phyloP scores from a whole-genome alignment of 768 basidiomycete species.

The Leccinum olivaceopallidum region DNA sequence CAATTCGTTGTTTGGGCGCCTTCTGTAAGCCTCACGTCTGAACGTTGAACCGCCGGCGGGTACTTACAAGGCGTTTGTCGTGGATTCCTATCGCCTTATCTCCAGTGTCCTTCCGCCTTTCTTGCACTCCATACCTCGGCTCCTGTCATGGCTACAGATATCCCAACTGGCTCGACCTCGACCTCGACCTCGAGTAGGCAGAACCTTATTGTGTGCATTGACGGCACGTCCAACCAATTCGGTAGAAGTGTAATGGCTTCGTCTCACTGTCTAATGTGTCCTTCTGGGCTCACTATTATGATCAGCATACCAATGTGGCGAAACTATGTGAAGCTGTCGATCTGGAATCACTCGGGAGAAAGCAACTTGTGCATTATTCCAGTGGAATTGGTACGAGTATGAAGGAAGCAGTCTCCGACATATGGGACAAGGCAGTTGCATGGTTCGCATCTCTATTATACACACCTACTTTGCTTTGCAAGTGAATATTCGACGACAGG shows the following conservation, averaged over 20 bases:
- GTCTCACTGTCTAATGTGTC: background rate
- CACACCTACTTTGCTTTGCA: background rate
- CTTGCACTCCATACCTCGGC: too few relatives aligned
- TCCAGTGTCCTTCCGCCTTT: too few relatives aligned
- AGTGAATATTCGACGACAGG: background rate
- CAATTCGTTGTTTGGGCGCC: too few relatives aligned
- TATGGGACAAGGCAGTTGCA: conserved; percentile 5
- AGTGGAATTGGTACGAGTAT: conserved; percentile 36
- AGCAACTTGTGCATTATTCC: conserved; percentile 34
- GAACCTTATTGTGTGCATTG: background rate
- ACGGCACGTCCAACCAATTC: background rate
- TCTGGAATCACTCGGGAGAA: conserved; percentile 1
- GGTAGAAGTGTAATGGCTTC: background rate
- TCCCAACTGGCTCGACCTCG: background rate
- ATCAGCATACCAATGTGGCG: background rate
- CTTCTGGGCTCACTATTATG: background rate
- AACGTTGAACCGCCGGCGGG: too few relatives aligned
- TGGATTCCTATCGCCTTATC: too few relatives aligned
- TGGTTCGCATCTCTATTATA: background rate
- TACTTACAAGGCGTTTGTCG: too few relatives aligned
- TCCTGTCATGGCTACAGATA: background rate
- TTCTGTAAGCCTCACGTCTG: too few relatives aligned
- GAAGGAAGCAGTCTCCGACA: conserved; percentile 10
- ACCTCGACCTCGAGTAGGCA: background rate
- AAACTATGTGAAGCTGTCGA: conserved; percentile 7